phyloP scores from a whole-genome alignment of 2,329 filamentous ascomycete genomes.

The Arthrinium puccinioides region DNA sequence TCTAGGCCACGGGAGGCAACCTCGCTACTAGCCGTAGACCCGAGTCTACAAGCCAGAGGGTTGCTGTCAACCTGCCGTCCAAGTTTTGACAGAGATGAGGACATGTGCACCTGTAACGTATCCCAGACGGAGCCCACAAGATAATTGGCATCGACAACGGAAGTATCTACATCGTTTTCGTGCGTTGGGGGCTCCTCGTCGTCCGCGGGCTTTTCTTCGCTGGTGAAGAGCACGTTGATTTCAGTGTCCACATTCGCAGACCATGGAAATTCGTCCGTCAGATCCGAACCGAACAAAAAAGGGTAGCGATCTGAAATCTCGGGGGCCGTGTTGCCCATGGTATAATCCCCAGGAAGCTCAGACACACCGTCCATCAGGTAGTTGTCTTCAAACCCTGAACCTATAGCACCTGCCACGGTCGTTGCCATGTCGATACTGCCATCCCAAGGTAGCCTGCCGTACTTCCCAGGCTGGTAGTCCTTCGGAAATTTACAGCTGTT shows the following conservation, averaged over 20 bases:
- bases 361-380: constrained; percentile 22
- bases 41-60: constrained; percentile 27
- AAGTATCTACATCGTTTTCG: constrained; percentile 3
- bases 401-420: too few relatives aligned
- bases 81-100: constrained; percentile 33
- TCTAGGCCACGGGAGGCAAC: constrained; percentile 35
- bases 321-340: too few relatives aligned
- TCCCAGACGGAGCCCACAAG: constrained; percentile 38
- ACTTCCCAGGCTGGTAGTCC: too few relatives aligned
- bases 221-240: constrained; percentile 28
- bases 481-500: constrained; percentile 14
- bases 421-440: too few relatives aligned
- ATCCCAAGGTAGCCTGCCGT: constrained; percentile 12
- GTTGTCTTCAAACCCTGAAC: too few relatives aligned
- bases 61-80: constrained; percentile 25
- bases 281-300: constrained; percentile 26
- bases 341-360: constrained; percentile 37
- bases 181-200: constrained; percentile 10
- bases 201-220: constrained; percentile 14
- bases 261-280: constrained; percentile 24
- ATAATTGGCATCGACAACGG: constrained; percentile 25
- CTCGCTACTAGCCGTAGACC: constrained; percentile 29
- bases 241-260: constrained; percentile 23
- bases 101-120: constrained; percentile 36
- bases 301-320: too few relatives aligned